phyloP scores from a whole-genome alignment of 2,329 filamentous ascomycete species.

The Endothia cerciana region DNA sequence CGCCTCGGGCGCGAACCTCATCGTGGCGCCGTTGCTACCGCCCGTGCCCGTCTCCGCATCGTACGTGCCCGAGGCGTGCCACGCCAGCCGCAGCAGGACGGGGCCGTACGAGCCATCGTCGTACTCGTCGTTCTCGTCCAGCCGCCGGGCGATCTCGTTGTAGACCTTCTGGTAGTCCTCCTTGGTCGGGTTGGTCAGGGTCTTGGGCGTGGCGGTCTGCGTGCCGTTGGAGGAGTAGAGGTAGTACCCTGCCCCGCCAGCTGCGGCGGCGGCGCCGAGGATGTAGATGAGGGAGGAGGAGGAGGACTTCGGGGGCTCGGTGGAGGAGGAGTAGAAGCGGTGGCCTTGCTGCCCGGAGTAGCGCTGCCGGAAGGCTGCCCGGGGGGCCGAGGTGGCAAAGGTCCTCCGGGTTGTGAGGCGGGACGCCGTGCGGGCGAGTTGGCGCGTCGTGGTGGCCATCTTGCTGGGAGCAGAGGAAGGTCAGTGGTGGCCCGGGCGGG shows the following conservation, averaged over 20 bases:
- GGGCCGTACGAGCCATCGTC: slow-evolving; percentile 96
- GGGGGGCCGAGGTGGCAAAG: slow-evolving; percentile 58
- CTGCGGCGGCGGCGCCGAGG: slow-evolving; percentile 58
- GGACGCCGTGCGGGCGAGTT: slow-evolving; percentile 61
- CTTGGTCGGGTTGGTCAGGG: slow-evolving; percentile 71
- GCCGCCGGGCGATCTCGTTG: slow-evolving; percentile 75
- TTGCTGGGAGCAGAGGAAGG: slow-evolving; percentile 11
- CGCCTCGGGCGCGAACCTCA: slow-evolving; percentile 89
- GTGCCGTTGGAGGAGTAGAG: slow-evolving; percentile 65
- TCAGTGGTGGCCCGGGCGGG: slow-evolving; percentile 31
- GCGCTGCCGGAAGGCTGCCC: slow-evolving; percentile 73
- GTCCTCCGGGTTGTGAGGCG: slow-evolving; percentile 62
- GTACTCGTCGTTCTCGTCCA: slow-evolving; percentile 92
- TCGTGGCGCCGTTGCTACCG: slow-evolving; percentile 94
- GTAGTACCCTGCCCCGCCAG: slow-evolving; percentile 66
- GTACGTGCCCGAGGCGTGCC: slow-evolving; percentile 93
- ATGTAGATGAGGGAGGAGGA: slow-evolving; percentile 58
- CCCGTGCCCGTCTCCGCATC: slow-evolving; percentile 87
- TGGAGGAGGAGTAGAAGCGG: slow-evolving; percentile 75
- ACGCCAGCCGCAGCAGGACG: slow-evolving; percentile 86
- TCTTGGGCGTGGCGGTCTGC: slow-evolving; percentile 53
- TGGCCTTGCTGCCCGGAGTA: slow-evolving; percentile 49
- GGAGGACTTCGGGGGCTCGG: slow-evolving; percentile 60
- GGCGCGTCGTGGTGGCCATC: slow-evolving; percentile 55
- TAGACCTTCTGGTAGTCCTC: slow-evolving; percentile 97